phyloP scores from a whole-genome alignment of 306 rosid species.

The Sindora glabra region DNA sequence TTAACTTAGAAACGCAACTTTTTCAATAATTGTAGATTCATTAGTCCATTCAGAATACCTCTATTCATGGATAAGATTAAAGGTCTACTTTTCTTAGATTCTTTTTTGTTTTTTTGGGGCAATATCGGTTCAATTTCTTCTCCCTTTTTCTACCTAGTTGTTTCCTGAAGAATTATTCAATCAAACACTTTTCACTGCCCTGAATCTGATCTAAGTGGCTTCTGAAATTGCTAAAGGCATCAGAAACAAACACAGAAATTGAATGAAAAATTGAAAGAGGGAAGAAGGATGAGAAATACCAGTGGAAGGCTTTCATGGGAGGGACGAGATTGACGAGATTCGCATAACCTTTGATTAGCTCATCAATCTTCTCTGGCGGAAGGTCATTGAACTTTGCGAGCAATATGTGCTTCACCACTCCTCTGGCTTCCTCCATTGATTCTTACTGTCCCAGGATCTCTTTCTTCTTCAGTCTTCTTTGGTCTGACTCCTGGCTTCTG shows the following conservation, averaged over 20 bases:
- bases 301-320: slow-evolving; percentile 73
- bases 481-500: too few relatives aligned
- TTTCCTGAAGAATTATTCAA: neutral
- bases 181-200: neutral
- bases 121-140: too few relatives aligned
- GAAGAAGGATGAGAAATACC: slow-evolving; percentile 22
- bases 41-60: too few relatives aligned
- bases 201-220: neutral
- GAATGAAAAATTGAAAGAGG: neutral
- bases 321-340: slow-evolving; percentile 60
- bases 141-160: neutral
- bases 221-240: neutral
- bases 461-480: neutral
- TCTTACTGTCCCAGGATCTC: neutral
- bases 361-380: slow-evolving; percentile 29
- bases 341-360: slow-evolving; percentile 58
- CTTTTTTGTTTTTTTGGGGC: too few relatives aligned
- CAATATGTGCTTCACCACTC: slow-evolving; percentile 63
- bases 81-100: too few relatives aligned
- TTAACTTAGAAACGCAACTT: too few relatives aligned
- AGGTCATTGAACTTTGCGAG: slow-evolving; percentile 64
- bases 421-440: slow-evolving; percentile 77
- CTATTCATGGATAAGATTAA: too few relatives aligned
- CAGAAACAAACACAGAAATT: neutral
- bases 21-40: too few relatives aligned